Evolutionary conservation across 495 filamentous ascomycete genomes (phyloP).

Genomic region (Astrocystis sublimbata): DNA sequence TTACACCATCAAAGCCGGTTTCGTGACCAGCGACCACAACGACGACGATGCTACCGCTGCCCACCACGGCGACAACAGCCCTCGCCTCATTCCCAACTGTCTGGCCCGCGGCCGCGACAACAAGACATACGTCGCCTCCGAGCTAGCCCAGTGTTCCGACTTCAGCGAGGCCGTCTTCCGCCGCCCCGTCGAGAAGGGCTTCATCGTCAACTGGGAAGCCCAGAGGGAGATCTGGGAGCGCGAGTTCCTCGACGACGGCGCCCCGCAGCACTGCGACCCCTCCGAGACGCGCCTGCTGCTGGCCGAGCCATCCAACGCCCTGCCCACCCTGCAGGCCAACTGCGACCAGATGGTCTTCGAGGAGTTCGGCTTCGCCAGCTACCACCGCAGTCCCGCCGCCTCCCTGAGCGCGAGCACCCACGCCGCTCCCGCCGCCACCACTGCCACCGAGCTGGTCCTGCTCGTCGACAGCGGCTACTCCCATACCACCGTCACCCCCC

Average conservation of each 20-base stretch:
- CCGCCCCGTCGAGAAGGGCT: constrained; percentile 92
- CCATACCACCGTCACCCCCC: constrained; percentile 87
- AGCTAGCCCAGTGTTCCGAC: constrained; percentile 78
- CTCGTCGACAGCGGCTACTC: constrained; percentile 92
- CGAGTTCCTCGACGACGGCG: constrained; percentile 78
- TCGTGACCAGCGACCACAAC: constrained; percentile 49
- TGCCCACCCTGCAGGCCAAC: constrained; percentile 77
- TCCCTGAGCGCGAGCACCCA: constrained; percentile 40
- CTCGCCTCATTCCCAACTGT: constrained; percentile 80
- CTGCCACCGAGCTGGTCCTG: constrained; percentile 77
- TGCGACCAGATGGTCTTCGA: constrained; percentile 97
- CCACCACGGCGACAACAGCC: constrained; percentile 47
- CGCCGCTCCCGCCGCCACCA: constrained; percentile 32
- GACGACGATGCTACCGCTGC: constrained; percentile 39
- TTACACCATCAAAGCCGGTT: constrained; percentile 91
- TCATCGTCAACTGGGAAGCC: constrained; percentile 93
- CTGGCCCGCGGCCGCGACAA: constrained; percentile 80
- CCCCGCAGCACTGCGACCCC: constrained; percentile 68
- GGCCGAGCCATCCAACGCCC: constrained; percentile 87
- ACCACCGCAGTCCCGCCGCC: constrained; percentile 72
- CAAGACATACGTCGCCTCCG: constrained; percentile 74
- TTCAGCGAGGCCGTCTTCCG: constrained; percentile 88
- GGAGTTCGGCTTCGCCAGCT: constrained; percentile 91
- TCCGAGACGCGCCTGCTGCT: constrained; percentile 79
- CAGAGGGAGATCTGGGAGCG: constrained; percentile 96